phyloP scores from a whole-genome alignment of 1,284 basidiomycete genomes.

The Ceratobasidium sp. region DNA sequence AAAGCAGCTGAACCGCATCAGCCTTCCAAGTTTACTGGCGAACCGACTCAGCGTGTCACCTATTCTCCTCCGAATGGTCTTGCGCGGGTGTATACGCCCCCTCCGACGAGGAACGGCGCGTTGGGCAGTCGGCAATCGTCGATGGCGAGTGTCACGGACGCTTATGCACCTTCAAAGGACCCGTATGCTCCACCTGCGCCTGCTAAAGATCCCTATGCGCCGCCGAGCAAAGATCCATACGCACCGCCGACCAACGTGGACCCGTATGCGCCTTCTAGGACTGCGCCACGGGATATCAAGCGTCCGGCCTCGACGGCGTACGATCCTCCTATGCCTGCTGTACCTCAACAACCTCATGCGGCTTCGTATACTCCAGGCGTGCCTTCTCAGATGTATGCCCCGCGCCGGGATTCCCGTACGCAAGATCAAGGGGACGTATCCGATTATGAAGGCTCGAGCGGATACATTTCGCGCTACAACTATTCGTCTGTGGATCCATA shows the following conservation, averaged over 20 bases:
- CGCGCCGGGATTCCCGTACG: constrained; percentile 41
- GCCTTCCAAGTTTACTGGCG: constrained; percentile 42
- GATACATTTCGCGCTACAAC: constrained; percentile 49
- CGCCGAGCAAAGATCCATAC: constrained; percentile 50
- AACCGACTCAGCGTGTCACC: constrained; percentile 37
- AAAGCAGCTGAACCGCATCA: constrained; percentile 39
- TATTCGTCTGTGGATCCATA: constrained; percentile 46
- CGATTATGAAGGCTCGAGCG: constrained; percentile 48
- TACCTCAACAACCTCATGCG: constrained; percentile 12
- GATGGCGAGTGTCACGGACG: constrained; percentile 28
- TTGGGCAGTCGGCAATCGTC: constrained; percentile 38
- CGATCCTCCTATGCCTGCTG: constrained; percentile 55
- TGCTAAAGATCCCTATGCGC: constrained; percentile 52
- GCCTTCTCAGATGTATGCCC: constrained; percentile 47
- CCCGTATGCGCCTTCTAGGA: constrained; percentile 51
- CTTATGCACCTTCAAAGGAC: constrained; percentile 58
- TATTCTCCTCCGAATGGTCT: constrained; percentile 40
- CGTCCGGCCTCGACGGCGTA: constrained; percentile 57
- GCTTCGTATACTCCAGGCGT: constrained; percentile 42
- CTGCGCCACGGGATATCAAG: constrained; percentile 32
- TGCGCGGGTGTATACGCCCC: constrained; percentile 42
- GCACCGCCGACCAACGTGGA: constrained; percentile 47
- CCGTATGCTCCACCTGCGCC: constrained; percentile 54
- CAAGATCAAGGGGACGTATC: constrained; percentile 53
- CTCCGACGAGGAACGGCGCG: constrained; percentile 26